These are phyloP conservation scores for Setaria italica DNA, from an alignment of 202 grass and related monocot genomes.

Conservation along the genomic window DNA sequence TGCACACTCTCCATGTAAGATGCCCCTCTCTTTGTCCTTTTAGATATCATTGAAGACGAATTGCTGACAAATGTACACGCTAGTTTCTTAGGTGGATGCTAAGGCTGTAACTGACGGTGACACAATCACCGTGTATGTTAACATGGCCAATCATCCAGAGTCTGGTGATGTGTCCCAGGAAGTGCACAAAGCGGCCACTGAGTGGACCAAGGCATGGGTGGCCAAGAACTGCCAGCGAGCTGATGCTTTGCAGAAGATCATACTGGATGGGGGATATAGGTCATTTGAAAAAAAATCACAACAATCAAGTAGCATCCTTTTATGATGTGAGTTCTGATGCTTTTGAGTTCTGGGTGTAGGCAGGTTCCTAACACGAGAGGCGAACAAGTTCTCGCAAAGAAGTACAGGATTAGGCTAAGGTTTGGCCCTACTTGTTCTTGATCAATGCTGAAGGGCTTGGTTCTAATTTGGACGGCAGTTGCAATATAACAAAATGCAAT, in stretches of 20 bases:
- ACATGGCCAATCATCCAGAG: constrained; percentile 46
- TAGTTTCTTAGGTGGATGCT: constrained; percentile 67
- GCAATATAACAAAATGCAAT: constrained; percentile 35
- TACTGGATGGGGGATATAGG: constrained; percentile 78
- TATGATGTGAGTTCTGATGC: constrained; percentile 5
- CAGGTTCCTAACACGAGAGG: constrained; percentile 46
- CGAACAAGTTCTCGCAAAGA: constrained; percentile 59
- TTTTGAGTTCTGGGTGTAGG: constrained; percentile 49
- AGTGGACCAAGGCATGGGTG: constrained; percentile 33
- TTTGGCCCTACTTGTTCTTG: constrained; percentile 29
- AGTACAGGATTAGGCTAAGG: constrained; percentile 85
- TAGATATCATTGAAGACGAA: not conserved
- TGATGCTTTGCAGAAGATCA: constrained; percentile 69
- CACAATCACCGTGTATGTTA: constrained; percentile 77
- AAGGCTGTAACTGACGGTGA: constrained; percentile 76
- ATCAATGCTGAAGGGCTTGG: not conserved
- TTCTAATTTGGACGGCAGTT: not conserved
- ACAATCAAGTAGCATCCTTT: not conserved
- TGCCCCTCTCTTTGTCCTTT: not conserved
- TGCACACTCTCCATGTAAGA: constrained; percentile 88
- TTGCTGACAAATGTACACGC: not conserved
- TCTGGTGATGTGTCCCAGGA: constrained; percentile 54
- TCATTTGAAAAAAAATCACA: constrained; percentile 12
- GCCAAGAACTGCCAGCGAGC: constrained; percentile 59
- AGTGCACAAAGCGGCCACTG: constrained; percentile 37